Evolutionary conservation across 2,329 filamentous ascomycete species (phyloP).

Genomic region (Neonectria hederae): DNA sequence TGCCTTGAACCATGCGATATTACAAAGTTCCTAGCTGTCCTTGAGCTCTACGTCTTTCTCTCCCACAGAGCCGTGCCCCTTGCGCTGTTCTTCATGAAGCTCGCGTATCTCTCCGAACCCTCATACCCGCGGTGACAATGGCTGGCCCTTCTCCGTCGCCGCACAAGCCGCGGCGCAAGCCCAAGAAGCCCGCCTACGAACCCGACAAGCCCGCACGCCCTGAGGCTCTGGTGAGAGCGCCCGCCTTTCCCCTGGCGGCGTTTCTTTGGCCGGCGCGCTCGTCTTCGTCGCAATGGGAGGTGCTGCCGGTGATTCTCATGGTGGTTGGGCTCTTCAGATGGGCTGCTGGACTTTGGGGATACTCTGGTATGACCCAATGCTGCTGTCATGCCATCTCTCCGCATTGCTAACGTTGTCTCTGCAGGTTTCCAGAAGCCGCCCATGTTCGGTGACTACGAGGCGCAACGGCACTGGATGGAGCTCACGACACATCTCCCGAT

Average conservation of each 20-base stretch:
- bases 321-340: constrained; percentile 90
- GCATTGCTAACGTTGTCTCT: constrained; percentile 24
- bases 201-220: constrained; percentile 48
- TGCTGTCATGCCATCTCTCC: constrained; percentile 3
- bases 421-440: constrained; percentile 82
- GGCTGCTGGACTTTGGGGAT: constrained; percentile 92
- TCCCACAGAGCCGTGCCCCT: constrained; percentile 6
- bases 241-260: constrained; percentile 90
- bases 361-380: constrained; percentile 73
- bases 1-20: constrained; percentile 6
- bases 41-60: constrained; percentile 22
- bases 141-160: constrained; percentile 63
- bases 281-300: constrained; percentile 89
- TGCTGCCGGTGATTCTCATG: constrained; percentile 89
- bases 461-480: constrained; percentile 99
- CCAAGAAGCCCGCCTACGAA: constrained; percentile 58
- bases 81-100: constrained; percentile 32
- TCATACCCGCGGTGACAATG: constrained; percentile 53
- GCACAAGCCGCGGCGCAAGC: constrained; percentile 68
- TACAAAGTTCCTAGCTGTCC: background rate
- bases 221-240: constrained; percentile 63
- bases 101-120: constrained; percentile 19
- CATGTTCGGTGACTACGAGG: constrained; percentile 97
- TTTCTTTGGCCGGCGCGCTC: constrained; percentile 93
- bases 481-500: constrained; percentile 88